These are phyloP conservation scores for Ceratocystis huliohia DNA, from an alignment of 2,329 filamentous ascomycete genomes.

Conservation along the genomic window DNA sequence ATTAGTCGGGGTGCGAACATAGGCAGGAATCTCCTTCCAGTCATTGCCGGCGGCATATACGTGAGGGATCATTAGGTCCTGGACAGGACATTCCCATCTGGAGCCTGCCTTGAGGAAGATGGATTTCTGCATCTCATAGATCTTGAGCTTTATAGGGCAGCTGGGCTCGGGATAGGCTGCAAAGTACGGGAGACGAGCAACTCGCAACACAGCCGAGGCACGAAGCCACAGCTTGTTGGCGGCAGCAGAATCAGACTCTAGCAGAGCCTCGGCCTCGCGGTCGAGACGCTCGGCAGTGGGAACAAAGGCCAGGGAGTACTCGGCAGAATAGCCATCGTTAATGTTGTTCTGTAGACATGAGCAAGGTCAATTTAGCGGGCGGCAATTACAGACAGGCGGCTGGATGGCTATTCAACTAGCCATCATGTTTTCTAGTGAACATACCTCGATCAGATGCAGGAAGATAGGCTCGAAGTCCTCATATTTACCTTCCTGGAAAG, in stretches of 20 bases:
- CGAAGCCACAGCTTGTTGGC: slow-evolving; percentile 55
- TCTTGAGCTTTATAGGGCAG: slow-evolving; percentile 41
- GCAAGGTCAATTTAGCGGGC: background rate
- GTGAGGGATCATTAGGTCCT: slow-evolving; percentile 51
- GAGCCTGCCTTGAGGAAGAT: slow-evolving; percentile 46
- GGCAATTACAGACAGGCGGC: background rate
- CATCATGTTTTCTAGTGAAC: slow-evolving; percentile 1
- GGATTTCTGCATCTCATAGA: slow-evolving; percentile 53
- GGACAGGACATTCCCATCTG: slow-evolving; percentile 44
- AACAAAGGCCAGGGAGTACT: slow-evolving; percentile 52
- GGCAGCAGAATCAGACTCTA: slow-evolving; percentile 36
- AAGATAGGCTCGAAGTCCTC: slow-evolving; percentile 61
- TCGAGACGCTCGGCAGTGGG: slow-evolving; percentile 47
- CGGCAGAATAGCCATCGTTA: slow-evolving; percentile 52
- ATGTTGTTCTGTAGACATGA: slow-evolving; percentile 35
- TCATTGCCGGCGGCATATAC: slow-evolving; percentile 38
- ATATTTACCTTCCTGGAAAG: slow-evolving; percentile 59
- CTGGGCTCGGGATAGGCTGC: slow-evolving; percentile 30
- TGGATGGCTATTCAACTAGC: background rate
- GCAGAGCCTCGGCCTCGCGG: slow-evolving; percentile 38
- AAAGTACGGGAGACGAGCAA: slow-evolving; percentile 55
- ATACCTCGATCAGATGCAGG: slow-evolving; percentile 44
- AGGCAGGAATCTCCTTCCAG: slow-evolving; percentile 46
- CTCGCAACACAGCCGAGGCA: slow-evolving; percentile 59
- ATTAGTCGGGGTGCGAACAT: slow-evolving; percentile 47